A percentile compares a stretch with the other conserved stretches of the same genome.
Conservation (phyloP, 441 rosid genomes). For the Aquilaria agallochum region DNA sequence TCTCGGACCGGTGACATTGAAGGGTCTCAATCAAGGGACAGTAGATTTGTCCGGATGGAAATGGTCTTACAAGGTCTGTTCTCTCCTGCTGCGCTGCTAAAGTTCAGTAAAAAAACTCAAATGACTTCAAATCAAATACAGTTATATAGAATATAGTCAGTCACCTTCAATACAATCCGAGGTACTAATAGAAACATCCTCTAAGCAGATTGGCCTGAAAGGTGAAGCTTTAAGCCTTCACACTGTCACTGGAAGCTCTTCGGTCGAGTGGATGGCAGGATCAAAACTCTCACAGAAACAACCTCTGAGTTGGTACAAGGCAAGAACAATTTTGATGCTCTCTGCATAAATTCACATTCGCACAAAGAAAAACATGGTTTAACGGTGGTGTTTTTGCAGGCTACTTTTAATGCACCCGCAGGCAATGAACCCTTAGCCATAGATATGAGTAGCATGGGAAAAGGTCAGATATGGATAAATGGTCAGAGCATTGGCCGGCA, state of each 20-base stretch:
- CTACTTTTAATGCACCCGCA: slow-evolving; percentile 20
- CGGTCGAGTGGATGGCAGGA: slow-evolving; percentile 1
- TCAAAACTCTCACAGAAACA: background rate
- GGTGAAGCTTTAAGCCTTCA: slow-evolving; percentile 7
- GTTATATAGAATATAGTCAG: too few relatives aligned
- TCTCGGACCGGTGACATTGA: slow-evolving; percentile 50
- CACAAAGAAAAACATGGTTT: background rate
- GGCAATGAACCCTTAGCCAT: slow-evolving; percentile 27
- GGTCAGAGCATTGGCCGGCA: slow-evolving; percentile 31
- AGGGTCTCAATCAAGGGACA: slow-evolving; percentile 48
- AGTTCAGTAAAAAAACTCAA: too few relatives aligned
- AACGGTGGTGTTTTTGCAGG: background rate
- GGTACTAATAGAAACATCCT: too few relatives aligned
- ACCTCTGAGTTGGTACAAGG: slow-evolving; percentile 12
- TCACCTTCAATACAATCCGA: too few relatives aligned
- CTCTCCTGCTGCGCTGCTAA: background rate
- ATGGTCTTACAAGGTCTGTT: slow-evolving; percentile 60
- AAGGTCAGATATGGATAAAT: slow-evolving; percentile 31
- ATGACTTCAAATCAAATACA: too few relatives aligned
- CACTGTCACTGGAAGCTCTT: slow-evolving; percentile 3
- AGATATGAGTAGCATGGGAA: slow-evolving; percentile 20
- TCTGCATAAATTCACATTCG: background rate
- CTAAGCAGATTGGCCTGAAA: background rate
- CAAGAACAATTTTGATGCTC: background rate
- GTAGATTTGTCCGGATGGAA: slow-evolving; percentile 60